Conservation (phyloP, 805 yeast genomes). For the Wickerhamomyces ciferrii region DNA sequence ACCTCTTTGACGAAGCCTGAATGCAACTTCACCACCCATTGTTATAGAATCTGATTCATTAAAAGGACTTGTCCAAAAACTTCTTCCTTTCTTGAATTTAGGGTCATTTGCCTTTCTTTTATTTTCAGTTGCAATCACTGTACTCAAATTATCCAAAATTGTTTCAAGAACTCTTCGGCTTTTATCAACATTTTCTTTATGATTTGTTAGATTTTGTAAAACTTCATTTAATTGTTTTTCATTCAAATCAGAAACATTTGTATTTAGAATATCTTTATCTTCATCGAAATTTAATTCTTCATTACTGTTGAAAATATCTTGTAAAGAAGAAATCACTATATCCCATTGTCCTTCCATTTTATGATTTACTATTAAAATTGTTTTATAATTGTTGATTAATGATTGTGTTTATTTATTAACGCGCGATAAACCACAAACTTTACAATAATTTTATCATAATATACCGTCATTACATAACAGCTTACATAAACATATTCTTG, state of each 20-base stretch:
- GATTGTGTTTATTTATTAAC: too few species aligned
- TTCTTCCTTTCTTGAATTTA: slow-evolving; percentile 23
- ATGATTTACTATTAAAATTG: too few species aligned
- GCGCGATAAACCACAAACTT: too few species aligned
- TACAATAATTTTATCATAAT: too few species aligned
- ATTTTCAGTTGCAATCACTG: slow-evolving; percentile 29
- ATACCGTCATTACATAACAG: too few species aligned
- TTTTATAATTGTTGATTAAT: too few species aligned
- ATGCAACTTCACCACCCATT: slow-evolving; percentile 84
- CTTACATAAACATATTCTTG: too few species aligned
- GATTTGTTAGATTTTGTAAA: slow-evolving; percentile 40
- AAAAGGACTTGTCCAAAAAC: slow-evolving; percentile 42
- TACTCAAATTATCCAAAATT: slow-evolving; percentile 39
- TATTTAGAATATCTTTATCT: slow-evolving; percentile 20
- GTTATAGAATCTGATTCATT: slow-evolving; percentile 53
- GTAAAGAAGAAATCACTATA: slow-evolving; percentile 57
- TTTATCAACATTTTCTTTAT: slow-evolving; percentile 53
- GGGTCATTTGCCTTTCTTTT: slow-evolving; percentile 17
- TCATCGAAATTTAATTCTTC: slow-evolving; percentile 49
- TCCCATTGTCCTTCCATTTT: slow-evolving; percentile 64
- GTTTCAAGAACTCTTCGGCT: slow-evolving; percentile 38
- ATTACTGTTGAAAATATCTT: slow-evolving; percentile 61
- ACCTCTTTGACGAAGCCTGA: slow-evolving; percentile 62
- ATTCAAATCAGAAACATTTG: slow-evolving; percentile 25
- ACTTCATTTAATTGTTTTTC: slow-evolving; percentile 35